Base-by-base conservation (phyloP, 768 basidiomycete genomes). In the Kondoa subrosea region DNA sequence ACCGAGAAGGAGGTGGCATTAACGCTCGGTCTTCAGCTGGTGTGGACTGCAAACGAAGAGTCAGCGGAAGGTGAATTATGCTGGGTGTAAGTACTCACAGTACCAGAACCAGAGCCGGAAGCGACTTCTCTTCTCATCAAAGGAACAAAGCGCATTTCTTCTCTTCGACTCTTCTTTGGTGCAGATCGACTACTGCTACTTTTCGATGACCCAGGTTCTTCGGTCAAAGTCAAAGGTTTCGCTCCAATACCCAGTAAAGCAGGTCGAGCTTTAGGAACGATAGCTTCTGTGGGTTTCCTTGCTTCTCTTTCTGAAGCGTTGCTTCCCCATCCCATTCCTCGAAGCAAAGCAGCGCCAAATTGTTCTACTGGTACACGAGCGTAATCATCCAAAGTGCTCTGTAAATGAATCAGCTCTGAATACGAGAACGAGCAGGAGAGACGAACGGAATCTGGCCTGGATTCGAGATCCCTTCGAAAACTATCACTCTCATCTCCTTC, bases 221-320 rank as follows among this genome's bases (percentile, higher is more conserved):
- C 73, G 79, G 83, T 84, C 67, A 89, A 86, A 2, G 83, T 81
- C 0, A 82, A 81, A 73, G 92, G 87, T 75, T 95, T 97, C 1
- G 95, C 95, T 1, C 95, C 92, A 31, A 99, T 87, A 0, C 93
- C 95, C 12, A 97, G 78, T 15, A 97, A 77, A 0, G 91, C 85
- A 0, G 93, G 91, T 17, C 95, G 82, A 1, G 87, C 80, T 66
- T 81, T 79, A 0, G 95, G 95, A 0, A 92, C 78, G 75, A 89
- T 91, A 1, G 91, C 86, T 72, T 90, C 84, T n/a, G 74, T 74
- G 69, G 83, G 79, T 64, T 77, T 77, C 67, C 71, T 81, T 1
- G 88, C 88, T 2, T 85, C 84, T 1, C 92, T 92, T 3, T 30
- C 30, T 14, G 61, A 3, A 4, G 61, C 16, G 12, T 17, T 31